Evolutionary conservation across 352 stramenopile genomes (phyloP).

Genomic region (Globisporangium irregulare): DNA sequence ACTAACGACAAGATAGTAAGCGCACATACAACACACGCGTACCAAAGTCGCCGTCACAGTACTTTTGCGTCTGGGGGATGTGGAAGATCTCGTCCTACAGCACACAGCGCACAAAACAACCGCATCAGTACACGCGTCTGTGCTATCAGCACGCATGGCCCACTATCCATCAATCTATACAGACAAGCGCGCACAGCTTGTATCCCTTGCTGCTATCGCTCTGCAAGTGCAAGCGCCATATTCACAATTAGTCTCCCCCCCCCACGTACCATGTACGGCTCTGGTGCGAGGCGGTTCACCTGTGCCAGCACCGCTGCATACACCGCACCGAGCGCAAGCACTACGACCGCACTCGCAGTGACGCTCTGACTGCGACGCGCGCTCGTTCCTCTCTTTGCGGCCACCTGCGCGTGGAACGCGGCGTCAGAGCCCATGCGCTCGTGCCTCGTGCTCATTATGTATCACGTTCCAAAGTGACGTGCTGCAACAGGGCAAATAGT

Average conservation of each 20-base stretch:
- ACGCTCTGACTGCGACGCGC: neutral
- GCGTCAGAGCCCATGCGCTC: slow-evolving; percentile 4
- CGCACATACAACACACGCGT: neutral
- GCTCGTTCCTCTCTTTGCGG: neutral
- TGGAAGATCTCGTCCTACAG: slow-evolving; percentile 87
- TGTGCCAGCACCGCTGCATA: slow-evolving; percentile 29
- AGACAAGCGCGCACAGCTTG: neutral
- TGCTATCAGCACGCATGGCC: neutral
- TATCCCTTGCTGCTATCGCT: neutral
- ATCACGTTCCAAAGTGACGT: neutral
- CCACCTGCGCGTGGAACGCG: slow-evolving; percentile 4
- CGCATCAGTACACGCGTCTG: neutral
- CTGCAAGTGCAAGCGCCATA: neutral
- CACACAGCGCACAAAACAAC: neutral
- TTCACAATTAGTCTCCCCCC: neutral
- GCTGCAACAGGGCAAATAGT: neutral
- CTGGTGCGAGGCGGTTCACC: slow-evolving; percentile 37
- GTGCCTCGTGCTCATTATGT: neutral
- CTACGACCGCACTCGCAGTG: slow-evolving; percentile 2
- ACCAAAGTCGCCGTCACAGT: slow-evolving; percentile 72
- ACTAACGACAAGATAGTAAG: neutral
- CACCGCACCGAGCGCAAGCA: slow-evolving; percentile 17
- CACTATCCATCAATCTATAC: neutral
- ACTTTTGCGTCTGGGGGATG: slow-evolving; percentile 74
- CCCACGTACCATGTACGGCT: slow-evolving; percentile 65